Base-by-base conservation (phyloP, 768 basidiomycete species). In the Russula griseocarnosa region DNA sequence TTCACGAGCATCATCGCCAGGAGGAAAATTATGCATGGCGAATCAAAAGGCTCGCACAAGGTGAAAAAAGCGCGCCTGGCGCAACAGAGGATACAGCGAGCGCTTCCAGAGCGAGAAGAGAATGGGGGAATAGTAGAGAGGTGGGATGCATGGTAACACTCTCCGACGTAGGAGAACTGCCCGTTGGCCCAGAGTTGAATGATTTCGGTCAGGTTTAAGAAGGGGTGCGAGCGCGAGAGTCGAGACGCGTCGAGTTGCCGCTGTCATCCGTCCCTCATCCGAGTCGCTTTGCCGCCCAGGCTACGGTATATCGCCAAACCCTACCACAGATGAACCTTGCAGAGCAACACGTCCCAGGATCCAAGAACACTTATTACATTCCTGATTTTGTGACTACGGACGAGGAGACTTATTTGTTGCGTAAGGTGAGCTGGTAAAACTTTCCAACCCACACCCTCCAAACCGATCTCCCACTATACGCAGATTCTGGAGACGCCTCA, bases 401-500 rank as follows among this genome's bases (percentile, higher is more conserved):
- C 32, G 93, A 96, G 75, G 92, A 96, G 70, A 76, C 78, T 44
- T 88, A 89, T 72, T 75, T 95, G 42, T 76, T 89, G 63, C 81
- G 86, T 61, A 94, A 94, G 81, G 92, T 87, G 67, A 49, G 74
- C 56, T 22, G 9, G 8, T n/a, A 34, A 34, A 7, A 40, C 32
- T 38, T 28, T 8, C 9, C 11, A 3, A 10, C 20, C 50, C 44
- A 60, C 36, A 56, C 56, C 52, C 58, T 36, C 4, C 13, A 14
- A 14, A 36, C 11, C 11, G 34, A 10, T 36, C 13, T 16, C 14
- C 36, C 20, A 13, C 11, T n/a, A 22, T 9, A 22, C 11, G 60
- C 63, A 95, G 94, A 91, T 95, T 65, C 71, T 75, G 46, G 90
- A 90, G 68, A 83, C 86, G 2, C 88, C 92, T n/a, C 84, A 83